These are phyloP conservation scores for Fusarium duplospermum DNA, from an alignment of 2,329 filamentous ascomycete genomes.

Conservation along the genomic window DNA sequence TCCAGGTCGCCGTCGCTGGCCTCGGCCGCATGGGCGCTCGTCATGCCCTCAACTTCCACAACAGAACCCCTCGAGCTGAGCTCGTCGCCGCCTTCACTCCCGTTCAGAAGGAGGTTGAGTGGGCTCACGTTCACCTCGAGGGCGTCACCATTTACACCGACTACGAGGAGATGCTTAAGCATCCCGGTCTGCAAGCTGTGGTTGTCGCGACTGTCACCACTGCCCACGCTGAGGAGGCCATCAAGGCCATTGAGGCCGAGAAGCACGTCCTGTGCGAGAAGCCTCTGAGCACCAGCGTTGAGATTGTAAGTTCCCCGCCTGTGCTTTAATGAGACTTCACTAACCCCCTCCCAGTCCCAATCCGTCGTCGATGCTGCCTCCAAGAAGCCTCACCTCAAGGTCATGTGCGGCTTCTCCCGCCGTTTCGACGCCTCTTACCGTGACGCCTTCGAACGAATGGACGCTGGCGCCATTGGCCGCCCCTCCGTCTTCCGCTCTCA, in stretches of 20 bases:
- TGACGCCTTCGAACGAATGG: constrained; percentile 65
- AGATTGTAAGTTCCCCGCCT: constrained; percentile 58
- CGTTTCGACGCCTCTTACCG: constrained; percentile 74
- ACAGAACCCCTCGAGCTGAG: constrained; percentile 40
- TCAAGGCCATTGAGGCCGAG: constrained; percentile 42
- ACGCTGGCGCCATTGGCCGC: constrained; percentile 67
- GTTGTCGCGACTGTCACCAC: constrained; percentile 43
- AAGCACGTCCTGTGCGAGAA: constrained; percentile 45
- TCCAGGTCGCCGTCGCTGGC: constrained; percentile 40
- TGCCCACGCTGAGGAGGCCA: constrained; percentile 42
- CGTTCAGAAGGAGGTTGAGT: constrained; percentile 39
- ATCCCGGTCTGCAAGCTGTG: constrained; percentile 43
- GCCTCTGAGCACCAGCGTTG: constrained; percentile 51
- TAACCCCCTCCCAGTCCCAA: constrained; percentile 60
- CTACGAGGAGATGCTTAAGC: constrained; percentile 44
- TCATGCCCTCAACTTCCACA: constrained; percentile 43
- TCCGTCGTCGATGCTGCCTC: constrained; percentile 68
- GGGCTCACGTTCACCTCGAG: constrained; percentile 38
- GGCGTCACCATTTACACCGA: constrained; percentile 39
- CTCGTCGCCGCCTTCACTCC: constrained; percentile 44
- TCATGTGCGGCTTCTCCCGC: constrained; percentile 61
- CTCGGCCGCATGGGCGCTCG: constrained; percentile 45
- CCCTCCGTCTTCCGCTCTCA: constrained; percentile 73
- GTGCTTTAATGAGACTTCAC: neutral
- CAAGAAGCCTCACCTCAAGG: constrained; percentile 70